Evolutionary conservation across 2,329 filamentous ascomycete species (phyloP).

Genomic region (Fusarium succisae): DNA sequence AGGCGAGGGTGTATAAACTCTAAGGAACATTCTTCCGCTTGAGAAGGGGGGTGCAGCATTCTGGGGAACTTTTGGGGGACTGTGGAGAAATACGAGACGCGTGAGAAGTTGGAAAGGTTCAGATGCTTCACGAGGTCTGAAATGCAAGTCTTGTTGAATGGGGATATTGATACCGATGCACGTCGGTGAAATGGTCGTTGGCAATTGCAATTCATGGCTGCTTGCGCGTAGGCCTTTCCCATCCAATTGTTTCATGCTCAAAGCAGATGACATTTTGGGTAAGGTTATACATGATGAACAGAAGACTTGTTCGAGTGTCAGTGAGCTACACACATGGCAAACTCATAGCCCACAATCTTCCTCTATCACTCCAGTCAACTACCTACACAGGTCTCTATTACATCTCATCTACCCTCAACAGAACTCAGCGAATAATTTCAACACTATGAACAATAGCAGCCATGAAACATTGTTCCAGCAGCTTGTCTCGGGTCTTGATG

Average conservation of each 20-base stretch:
- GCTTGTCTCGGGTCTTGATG: background rate
- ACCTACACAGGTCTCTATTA: background rate
- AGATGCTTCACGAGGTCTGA: accelerated
- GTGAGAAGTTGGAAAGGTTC: accelerated
- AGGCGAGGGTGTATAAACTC: background rate
- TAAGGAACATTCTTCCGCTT: background rate
- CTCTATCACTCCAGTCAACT: accelerated
- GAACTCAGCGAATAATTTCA: accelerated
- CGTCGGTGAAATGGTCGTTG: background rate
- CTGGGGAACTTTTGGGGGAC: background rate
- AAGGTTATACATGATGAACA: accelerated
- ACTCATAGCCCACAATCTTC: background rate
- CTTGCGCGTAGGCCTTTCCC: background rate
- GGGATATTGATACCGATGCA: background rate
- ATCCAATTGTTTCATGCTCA: background rate
- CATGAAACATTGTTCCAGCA: no score
- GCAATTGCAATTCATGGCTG: background rate
- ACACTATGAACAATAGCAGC: background rate
- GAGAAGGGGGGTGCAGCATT: background rate
- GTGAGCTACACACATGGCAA: no score
- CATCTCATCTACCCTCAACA: no score
- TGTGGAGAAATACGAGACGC: accelerated
- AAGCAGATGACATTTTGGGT: accelerated
- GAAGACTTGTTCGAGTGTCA: no score
- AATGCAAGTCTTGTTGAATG: accelerated